A percentile compares a stretch with the other conserved stretches of the same genome.
Evolutionary conservation across 306 rosid species (phyloP).

Genomic region (barrel medic (Medicago truncatula)): MtrunA17r5.0-ANR NC_053049.1:16028501-16029000

Average conservation of each 20-base stretch:
- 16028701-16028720: slow-evolving; percentile 57
- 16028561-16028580: not conserved
- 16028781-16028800: slow-evolving; percentile 60
- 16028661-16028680: slow-evolving; percentile 58
- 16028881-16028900: not conserved
- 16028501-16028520: no score
- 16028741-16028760: slow-evolving; percentile 58
- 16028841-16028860: not conserved
- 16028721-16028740: slow-evolving; percentile 67
- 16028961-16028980: slow-evolving; percentile 22
- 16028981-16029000: slow-evolving; percentile 44
- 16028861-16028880: not conserved
- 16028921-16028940: slow-evolving; percentile 74
- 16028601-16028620: slow-evolving; percentile 59
- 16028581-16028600: slow-evolving; percentile 40
- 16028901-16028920: slow-evolving; percentile 68
- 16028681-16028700: slow-evolving; percentile 66
- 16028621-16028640: slow-evolving; percentile 60
- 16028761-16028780: slow-evolving; percentile 58
- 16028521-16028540: slow-evolving; percentile 6
- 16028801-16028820: slow-evolving; percentile 51
- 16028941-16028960: slow-evolving; percentile 49
- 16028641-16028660: slow-evolving; percentile 62
- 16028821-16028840: no score
- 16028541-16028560: not conserved